Evolutionary conservation across 139 green algal genomes (phyloP).

Genomic region (Penium margaritaceum): DNA sequence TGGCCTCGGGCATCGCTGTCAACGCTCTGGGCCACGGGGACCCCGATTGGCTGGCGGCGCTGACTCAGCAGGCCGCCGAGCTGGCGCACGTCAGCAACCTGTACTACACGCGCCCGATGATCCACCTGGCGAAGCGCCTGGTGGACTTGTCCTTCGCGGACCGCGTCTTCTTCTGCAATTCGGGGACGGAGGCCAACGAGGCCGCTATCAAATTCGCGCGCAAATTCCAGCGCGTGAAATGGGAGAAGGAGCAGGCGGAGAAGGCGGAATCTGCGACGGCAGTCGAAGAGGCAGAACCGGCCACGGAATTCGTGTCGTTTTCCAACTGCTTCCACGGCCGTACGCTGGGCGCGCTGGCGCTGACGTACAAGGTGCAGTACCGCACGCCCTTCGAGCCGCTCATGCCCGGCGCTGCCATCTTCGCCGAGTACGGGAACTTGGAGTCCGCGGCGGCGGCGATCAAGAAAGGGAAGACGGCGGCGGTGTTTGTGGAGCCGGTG

Average conservation of each 20-base stretch:
- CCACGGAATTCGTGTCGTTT: slow-evolving; percentile 88
- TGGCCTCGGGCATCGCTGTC: slow-evolving; percentile 91
- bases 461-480: slow-evolving; percentile 73
- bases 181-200: slow-evolving; percentile 95
- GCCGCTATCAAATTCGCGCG: slow-evolving; percentile 96
- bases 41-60: slow-evolving; percentile 68
- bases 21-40: slow-evolving; percentile 89
- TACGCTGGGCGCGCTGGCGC: slow-evolving; percentile 87
- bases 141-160: slow-evolving; percentile 84
- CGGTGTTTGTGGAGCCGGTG: slow-evolving; percentile 95
- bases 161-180: slow-evolving; percentile 94
- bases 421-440: slow-evolving; percentile 50
- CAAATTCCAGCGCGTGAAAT: slow-evolving; percentile 76
- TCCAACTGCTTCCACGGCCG: slow-evolving; percentile 89
- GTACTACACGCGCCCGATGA: slow-evolving; percentile 81
- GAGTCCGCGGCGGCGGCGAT: slow-evolving; percentile 52
- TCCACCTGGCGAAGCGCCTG: slow-evolving; percentile 80
- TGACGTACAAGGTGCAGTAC: slow-evolving; percentile 81
- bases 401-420: slow-evolving; percentile 67
- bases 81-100: slow-evolving; percentile 90
- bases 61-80: slow-evolving; percentile 67
- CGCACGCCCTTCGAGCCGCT: slow-evolving; percentile 89
- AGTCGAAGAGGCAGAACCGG: too few species aligned
- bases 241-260: slow-evolving; percentile 52
- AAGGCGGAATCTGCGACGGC: too few species aligned